Conservation (phyloP, 441 rosid species). For the Syzygium syzygioides region DNA sequence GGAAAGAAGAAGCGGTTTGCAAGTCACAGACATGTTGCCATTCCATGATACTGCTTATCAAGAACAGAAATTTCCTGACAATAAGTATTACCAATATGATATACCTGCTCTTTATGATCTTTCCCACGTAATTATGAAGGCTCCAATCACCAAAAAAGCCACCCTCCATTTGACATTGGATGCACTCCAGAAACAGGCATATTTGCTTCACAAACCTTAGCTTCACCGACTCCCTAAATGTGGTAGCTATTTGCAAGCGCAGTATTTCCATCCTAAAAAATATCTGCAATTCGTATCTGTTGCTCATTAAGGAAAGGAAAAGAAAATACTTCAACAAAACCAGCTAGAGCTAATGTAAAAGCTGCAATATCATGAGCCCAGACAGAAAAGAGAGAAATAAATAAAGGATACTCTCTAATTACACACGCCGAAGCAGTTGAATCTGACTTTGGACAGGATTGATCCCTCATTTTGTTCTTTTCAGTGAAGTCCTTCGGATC, state of each 20-base stretch:
- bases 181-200: conserved; percentile 62
- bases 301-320: conserved; percentile 37
- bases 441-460: conserved; percentile 25
- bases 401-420: conserved; percentile 77
- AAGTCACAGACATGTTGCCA: not conserved
- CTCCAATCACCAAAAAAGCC: conserved; percentile 96
- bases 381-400: not conserved
- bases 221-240: conserved; percentile 39
- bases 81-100: not conserved
- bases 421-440: conserved; percentile 27
- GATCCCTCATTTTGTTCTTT: conserved; percentile 30
- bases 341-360: not conserved
- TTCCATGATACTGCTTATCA: not conserved
- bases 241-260: conserved; percentile 51
- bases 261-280: conserved; percentile 92
- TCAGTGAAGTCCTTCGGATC: conserved; percentile 73
- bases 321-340: not conserved
- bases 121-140: conserved; percentile 69
- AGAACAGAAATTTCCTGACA: not conserved
- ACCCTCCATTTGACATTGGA: conserved; percentile 75
- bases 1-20: not conserved
- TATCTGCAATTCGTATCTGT: conserved; percentile 85
- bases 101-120: conserved; percentile 67
- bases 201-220: conserved; percentile 79
- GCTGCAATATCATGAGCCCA: not conserved